These are phyloP conservation scores for Nigrospora sphaerica DNA, from an alignment of 2,329 filamentous ascomycete species.

Conservation along the genomic window DNA sequence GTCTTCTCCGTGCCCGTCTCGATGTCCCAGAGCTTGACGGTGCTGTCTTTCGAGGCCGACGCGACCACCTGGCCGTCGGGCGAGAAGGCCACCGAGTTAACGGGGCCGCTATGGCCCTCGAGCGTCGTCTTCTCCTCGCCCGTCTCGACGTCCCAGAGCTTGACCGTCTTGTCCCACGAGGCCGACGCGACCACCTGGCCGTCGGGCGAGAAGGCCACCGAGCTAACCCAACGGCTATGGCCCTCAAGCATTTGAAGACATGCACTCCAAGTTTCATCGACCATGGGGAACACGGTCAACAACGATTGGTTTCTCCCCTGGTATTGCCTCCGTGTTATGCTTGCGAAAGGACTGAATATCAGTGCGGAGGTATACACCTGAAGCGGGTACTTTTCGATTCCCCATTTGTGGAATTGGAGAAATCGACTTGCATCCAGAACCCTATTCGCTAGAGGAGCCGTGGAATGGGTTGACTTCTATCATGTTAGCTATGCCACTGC, in stretches of 20 bases:
- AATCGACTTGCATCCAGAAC: constrained; percentile 23
- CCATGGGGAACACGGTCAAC: constrained; percentile 5
- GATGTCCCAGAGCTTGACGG: too few species aligned
- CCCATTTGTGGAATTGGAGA: constrained; percentile 13
- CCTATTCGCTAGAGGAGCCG: neutral
- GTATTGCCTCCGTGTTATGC: constrained; percentile 10
- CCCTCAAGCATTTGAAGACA: constrained; percentile 10
- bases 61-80: too few species aligned
- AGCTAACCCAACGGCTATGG: constrained; percentile 4
- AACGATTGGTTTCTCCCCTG: constrained; percentile 8
- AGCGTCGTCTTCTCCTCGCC: neutral
- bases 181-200: neutral
- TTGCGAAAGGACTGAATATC: constrained; percentile 21
- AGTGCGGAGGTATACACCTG: constrained; percentile 26
- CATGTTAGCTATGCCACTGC: neutral
- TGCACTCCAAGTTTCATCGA: constrained; percentile 3
- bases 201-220: constrained; percentile 9
- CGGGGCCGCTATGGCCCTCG: neutral
- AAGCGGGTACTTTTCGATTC: constrained; percentile 18
- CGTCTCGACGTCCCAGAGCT: neutral
- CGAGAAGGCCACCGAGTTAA: neutral
- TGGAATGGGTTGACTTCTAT: neutral
- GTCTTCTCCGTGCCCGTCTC: too few species aligned
- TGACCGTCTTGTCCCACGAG: neutral
- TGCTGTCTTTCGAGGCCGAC: too few species aligned